phyloP scores from a whole-genome alignment of 2,329 filamentous ascomycete genomes.

The Capronia americana region DNA sequence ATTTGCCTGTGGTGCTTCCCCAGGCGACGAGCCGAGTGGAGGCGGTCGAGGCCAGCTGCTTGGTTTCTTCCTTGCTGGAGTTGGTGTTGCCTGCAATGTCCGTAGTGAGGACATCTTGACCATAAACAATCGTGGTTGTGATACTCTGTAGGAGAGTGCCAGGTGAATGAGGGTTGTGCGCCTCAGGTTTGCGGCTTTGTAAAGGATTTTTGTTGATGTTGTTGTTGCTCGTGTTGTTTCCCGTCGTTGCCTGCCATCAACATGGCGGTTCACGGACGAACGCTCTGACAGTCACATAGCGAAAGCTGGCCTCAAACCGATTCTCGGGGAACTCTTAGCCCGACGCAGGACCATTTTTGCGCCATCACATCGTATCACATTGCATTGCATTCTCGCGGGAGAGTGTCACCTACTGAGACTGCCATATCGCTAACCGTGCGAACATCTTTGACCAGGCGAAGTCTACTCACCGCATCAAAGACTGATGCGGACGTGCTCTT shows the following conservation, averaged over 20 bases:
- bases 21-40: conserved; percentile 18
- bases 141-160: background rate
- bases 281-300: background rate
- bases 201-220: background rate
- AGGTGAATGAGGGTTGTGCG: background rate
- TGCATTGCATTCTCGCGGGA: background rate
- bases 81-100: background rate
- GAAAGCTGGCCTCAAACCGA: background rate
- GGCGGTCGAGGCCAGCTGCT: background rate
- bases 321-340: background rate
- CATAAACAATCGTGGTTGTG: background rate
- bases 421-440: background rate
- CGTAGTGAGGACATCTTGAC: background rate
- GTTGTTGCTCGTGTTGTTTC: background rate
- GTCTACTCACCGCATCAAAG: background rate
- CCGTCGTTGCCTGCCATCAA: background rate
- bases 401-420: background rate
- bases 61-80: conserved; percentile 1
- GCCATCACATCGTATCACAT: background rate
- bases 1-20: conserved; percentile 25
- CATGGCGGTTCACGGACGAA: background rate
- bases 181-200: background rate
- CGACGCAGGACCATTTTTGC: background rate
- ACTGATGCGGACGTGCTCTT: background rate
- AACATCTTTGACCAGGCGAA: background rate